Percentiles rank a stretch among this genome's conserved stretches.
Conservation (phyloP, 805 yeast genomes). For the Metahyphopichia silvanorum region DNA sequence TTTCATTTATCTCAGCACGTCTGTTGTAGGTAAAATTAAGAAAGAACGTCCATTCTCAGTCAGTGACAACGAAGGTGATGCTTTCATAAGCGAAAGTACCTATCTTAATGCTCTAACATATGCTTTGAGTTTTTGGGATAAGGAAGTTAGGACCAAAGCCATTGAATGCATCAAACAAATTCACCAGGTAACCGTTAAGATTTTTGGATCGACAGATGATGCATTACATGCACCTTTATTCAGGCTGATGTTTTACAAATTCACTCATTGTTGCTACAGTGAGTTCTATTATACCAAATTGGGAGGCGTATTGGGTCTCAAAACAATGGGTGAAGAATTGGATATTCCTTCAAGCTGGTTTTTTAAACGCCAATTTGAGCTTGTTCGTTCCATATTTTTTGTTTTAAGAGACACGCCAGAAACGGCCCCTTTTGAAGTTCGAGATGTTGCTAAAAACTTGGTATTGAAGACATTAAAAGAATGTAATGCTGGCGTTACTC, state of each 20-base stretch:
- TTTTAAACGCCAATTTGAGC: slow-evolving; percentile 73
- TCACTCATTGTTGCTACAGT: slow-evolving; percentile 89
- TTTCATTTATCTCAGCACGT: slow-evolving; percentile 70
- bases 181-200: slow-evolving; percentile 53
- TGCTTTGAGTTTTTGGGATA: slow-evolving; percentile 75
- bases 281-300: slow-evolving; percentile 81
- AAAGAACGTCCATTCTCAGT: slow-evolving; percentile 69
- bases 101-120: slow-evolving; percentile 71
- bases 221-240: slow-evolving; percentile 73
- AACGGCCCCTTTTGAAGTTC: slow-evolving; percentile 80
- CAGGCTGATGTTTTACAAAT: slow-evolving; percentile 71
- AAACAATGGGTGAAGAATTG: slow-evolving; percentile 66
- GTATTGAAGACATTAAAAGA: slow-evolving; percentile 60
- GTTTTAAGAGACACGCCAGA: slow-evolving; percentile 86
- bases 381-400: slow-evolving; percentile 82
- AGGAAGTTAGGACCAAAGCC: slow-evolving; percentile 70
- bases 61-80: slow-evolving; percentile 74
- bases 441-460: slow-evolving; percentile 66
- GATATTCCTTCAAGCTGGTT: slow-evolving; percentile 72
- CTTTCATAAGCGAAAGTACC: slow-evolving; percentile 64
- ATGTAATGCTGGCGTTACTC: slow-evolving; percentile 61
- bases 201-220: slow-evolving; percentile 66
- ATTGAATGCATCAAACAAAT: slow-evolving; percentile 60
- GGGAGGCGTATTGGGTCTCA: slow-evolving; percentile 86
- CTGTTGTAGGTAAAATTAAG: slow-evolving; percentile 64